These are phyloP conservation scores for Torulaspora maleeae DNA, from an alignment of 805 yeast genomes.

Conservation along the genomic window DNA sequence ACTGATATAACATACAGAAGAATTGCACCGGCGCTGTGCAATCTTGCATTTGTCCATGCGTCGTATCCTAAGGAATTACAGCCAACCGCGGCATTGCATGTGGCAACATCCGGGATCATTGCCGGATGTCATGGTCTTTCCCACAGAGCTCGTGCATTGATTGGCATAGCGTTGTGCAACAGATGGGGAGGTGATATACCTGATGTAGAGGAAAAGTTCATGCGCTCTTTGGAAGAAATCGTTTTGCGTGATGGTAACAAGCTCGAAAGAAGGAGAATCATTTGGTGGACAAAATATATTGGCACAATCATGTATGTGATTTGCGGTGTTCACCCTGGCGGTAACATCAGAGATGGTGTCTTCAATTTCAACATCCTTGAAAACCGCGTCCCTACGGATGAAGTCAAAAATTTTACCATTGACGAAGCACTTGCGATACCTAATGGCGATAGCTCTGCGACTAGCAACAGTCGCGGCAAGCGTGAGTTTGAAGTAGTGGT, in stretches of 20 bases:
- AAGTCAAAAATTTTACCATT: conserved; percentile 16
- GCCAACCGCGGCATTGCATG: conserved; percentile 66
- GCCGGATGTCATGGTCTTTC: conserved; percentile 74
- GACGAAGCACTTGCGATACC: conserved; percentile 20
- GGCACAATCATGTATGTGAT: conserved; percentile 73
- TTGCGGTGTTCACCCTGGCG: conserved; percentile 80
- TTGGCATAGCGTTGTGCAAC: conserved; percentile 70
- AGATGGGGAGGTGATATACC: conserved; percentile 81
- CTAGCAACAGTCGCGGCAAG: conserved; percentile 16
- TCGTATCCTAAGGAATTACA: conserved; percentile 74
- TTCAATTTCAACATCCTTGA: conserved; percentile 42
- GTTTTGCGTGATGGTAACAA: conserved; percentile 45
- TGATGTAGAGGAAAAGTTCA: conserved; percentile 46
- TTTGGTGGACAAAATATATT: conserved; percentile 70
- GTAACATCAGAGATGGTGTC: conserved; percentile 60
- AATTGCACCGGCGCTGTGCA: conserved; percentile 66
- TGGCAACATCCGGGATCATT: conserved; percentile 69
- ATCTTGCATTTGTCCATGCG: conserved; percentile 70
- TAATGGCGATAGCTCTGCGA: conserved; percentile 5
- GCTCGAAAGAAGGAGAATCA: conserved; percentile 43
- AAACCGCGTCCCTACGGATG: conserved; percentile 28
- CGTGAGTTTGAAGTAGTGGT: conserved; percentile 40
- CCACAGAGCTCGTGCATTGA: conserved; percentile 63
- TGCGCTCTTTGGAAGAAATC: conserved; percentile 44
- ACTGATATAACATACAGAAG: conserved; percentile 56